These are phyloP conservation scores for Achaetomium macrosporum DNA, from an alignment of 2,329 filamentous ascomycete species.

Conservation along the genomic window DNA sequence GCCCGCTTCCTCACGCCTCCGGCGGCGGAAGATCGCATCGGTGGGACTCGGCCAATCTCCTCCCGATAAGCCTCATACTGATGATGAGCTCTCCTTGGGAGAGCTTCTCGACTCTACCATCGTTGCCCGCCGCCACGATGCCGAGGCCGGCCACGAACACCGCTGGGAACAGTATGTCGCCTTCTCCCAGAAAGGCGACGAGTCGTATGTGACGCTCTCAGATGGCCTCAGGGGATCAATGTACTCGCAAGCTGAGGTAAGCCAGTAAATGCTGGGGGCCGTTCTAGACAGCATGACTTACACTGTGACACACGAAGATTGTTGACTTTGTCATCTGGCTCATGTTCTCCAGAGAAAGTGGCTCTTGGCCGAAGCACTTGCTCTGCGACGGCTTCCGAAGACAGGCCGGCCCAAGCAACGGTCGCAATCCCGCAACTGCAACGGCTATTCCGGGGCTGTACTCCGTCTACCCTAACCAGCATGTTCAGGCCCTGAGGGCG, in stretches of 20 bases:
- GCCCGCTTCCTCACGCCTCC: constrained; percentile 58
- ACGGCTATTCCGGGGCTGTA: constrained; percentile 60
- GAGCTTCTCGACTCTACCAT: constrained; percentile 63
- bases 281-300: constrained; percentile 1
- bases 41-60: constrained; percentile 32
- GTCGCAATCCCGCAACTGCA: constrained; percentile 20
- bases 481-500: constrained; percentile 62
- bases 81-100: constrained; percentile 41
- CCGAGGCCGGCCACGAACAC: constrained; percentile 30
- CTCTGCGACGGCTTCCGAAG: constrained; percentile 78
- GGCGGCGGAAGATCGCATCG: constrained; percentile 50
- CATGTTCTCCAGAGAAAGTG: constrained; percentile 57
- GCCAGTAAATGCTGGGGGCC: constrained; percentile 17
- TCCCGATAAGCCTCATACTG: constrained; percentile 19
- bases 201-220: constrained; percentile 50
- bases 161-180: constrained; percentile 51
- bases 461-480: constrained; percentile 59
- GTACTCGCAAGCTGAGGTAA: constrained; percentile 61
- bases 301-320: constrained; percentile 44
- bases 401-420: constrained; percentile 22
- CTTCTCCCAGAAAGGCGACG: constrained; percentile 59
- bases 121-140: constrained; percentile 45
- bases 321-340: constrained; percentile 73
- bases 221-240: constrained; percentile 38
- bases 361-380: constrained; percentile 60